phyloP scores from a whole-genome alignment of 805 yeast species.

The Candida hungchunana region DNA sequence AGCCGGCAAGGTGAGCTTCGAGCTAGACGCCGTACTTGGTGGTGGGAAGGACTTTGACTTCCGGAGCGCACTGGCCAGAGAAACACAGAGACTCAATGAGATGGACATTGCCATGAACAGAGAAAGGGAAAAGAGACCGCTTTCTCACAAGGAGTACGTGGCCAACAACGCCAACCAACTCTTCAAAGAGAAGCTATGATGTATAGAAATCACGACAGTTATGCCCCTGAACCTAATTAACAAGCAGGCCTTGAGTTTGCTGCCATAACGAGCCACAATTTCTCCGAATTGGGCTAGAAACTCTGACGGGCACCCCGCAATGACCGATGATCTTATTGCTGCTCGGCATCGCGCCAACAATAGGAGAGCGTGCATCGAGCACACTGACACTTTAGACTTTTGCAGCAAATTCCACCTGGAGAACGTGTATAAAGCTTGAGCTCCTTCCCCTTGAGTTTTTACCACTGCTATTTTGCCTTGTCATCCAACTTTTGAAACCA shows the following conservation, averaged over 20 bases:
- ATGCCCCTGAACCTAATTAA: too few relatives aligned
- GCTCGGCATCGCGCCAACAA: too few relatives aligned
- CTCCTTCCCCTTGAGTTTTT: neutral
- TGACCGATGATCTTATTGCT: neutral
- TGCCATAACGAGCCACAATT: too few relatives aligned
- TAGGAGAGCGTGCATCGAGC: too few relatives aligned
- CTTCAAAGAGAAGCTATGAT: slow-evolving; percentile 15
- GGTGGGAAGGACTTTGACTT: slow-evolving; percentile 17
- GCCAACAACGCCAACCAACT: slow-evolving; percentile 25
- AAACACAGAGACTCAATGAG: slow-evolving; percentile 17
- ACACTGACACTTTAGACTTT: too few relatives aligned
- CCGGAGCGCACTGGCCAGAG: slow-evolving; percentile 8
- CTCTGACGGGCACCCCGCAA: too few relatives aligned
- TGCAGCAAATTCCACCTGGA: too few relatives aligned
- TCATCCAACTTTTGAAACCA: neutral
- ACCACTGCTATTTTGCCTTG: neutral
- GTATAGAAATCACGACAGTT: too few relatives aligned
- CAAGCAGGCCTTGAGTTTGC: too few relatives aligned
- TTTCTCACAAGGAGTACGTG: slow-evolving; percentile 19
- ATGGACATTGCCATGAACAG: slow-evolving; percentile 24
- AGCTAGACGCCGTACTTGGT: slow-evolving; percentile 18
- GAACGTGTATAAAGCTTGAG: too few relatives aligned
- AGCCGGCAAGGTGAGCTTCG: slow-evolving; percentile 23
- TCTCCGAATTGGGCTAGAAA: too few relatives aligned
- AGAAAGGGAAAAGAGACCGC: slow-evolving; percentile 12